Base-by-base conservation (phyloP, 352 stramenopile genomes). In the Phytophthora macrochlamydospora region DNA sequence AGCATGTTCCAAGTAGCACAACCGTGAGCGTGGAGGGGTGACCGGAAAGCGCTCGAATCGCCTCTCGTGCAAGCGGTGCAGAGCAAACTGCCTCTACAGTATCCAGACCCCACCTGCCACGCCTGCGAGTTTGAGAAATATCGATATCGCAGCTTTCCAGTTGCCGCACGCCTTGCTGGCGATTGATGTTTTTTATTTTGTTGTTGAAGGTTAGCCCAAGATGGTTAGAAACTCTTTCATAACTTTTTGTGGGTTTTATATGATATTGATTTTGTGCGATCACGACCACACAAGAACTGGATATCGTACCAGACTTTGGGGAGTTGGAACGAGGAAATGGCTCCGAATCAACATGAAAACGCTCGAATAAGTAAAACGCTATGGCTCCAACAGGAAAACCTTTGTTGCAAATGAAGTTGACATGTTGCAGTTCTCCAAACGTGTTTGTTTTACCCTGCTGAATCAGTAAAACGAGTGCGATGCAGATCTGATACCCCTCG, bases 401-500 rank as follows among this genome's bases (percentile, higher is more conserved):
- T 42, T 57, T 62, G 24, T 62, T 56, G 30, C 60, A 53, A 44
- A 67, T 67, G 38, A 48, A 62, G 1, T 43, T 35, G 29, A 61
- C 32, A 43, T 63, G 61, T 9, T 68, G 61, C 2, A 55, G 18
- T 30, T 62, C 62, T 42, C 52, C 53, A 49, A 32, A 54, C 2
- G 52, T 62, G n/a, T 68, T 62, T 18, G 46, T 63, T 54, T 63
- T 63, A 1, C 46, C 53, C 8, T 63, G 59, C 33, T 63, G 61
- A 59, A 63, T 57, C 3, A 69, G 12, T 30, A 69, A 30, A 14
- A 59, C 54, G 2, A 69, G n/a, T 18, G 45, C 44, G 1, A 24
- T 42, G 24, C 59, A 66, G 2, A 35, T 1, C 6, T 59, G 30
- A 35, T 43, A 3, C 2, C 33, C 35, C 24, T 62, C 56, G 1